Evolutionary conservation across 2,329 filamentous ascomycete species (phyloP).

Genomic region (Hypoxylon sp.): DNA sequence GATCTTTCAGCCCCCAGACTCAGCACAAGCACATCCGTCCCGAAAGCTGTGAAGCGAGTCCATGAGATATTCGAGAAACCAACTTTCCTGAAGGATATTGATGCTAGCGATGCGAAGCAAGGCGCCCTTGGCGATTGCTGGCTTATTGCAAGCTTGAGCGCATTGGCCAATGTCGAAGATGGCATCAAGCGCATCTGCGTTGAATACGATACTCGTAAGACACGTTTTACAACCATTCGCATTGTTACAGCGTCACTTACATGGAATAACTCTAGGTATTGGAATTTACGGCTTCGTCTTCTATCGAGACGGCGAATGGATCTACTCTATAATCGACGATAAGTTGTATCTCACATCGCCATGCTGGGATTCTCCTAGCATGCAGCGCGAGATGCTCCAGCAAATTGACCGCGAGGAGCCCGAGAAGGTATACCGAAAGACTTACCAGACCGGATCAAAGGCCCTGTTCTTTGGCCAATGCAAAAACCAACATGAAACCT

Average conservation of each 20-base stretch:
- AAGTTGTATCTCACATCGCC: constrained; percentile 86
- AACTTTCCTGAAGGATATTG: constrained; percentile 71
- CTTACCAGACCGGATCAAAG: constrained; percentile 77
- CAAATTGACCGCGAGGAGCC: constrained; percentile 78
- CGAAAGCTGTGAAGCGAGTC: constrained; percentile 78
- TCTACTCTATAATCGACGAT: constrained; percentile 90
- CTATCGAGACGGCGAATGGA: constrained; percentile 88
- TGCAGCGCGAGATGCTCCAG: constrained; percentile 77
- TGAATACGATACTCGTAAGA: constrained; percentile 69
- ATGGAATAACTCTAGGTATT: constrained; percentile 62
- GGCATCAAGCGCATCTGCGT: constrained; percentile 79
- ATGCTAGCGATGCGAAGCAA: constrained; percentile 79
- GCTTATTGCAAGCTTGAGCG: constrained; percentile 81
- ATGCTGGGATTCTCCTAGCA: constrained; percentile 80
- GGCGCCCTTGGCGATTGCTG: constrained; percentile 83
- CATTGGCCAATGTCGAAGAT: constrained; percentile 75
- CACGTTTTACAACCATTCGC: neutral
- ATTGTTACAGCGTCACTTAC: constrained; percentile 49
- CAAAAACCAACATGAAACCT: constrained; percentile 80
- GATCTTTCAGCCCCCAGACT: constrained; percentile 56
- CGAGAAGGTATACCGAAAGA: constrained; percentile 74
- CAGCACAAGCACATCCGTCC: constrained; percentile 60
- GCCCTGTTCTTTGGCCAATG: constrained; percentile 82
- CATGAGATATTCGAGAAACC: constrained; percentile 80
- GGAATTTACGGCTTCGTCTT: constrained; percentile 93